Base-by-base conservation (phyloP, 345 rosid species). In the Eucalyptus cloeziana region DNA sequence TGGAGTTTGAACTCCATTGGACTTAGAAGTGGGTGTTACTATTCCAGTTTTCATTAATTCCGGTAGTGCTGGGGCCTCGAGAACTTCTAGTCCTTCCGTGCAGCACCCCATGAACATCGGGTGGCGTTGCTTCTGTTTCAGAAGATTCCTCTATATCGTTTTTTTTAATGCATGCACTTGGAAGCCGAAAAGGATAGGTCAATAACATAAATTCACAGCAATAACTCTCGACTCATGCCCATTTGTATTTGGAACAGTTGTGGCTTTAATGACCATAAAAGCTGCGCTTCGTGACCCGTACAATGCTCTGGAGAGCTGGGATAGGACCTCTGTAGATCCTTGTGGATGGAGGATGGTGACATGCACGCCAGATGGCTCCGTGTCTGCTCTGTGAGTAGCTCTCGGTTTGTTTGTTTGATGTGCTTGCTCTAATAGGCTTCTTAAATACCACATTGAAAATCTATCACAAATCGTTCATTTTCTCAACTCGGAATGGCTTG, bases 311-410 rank as follows among this genome's bases (percentile, higher is more conserved):
- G 99, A 95, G 86, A 95, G 95, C 89, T 97, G 99, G 99, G 99
- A 97, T 92, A 94, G 91, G 86, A 96, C 93, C 91, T 96, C 99
- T 88, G 99, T 97, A 47, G 99, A 96, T 95, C 99, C 99, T 86
- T 97, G 99, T 93, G 96, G 99, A 92, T 97, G 99, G 99, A 95
- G 97, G 92, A 96, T 97, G 99, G 93, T 97, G 87, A 94, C 97
- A 89, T 97, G 99, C 91, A 89, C 97, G 21, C 3, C 90, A 58
- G 98, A 96, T 90, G 98, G 97, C 87, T 96, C 90, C 94, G 99
- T 97, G 91, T 95, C 98, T 91, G 87, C 92, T 87, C 90, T 97
- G 99, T 97, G 92, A 97, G 98, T 94, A 86, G n/a, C 87, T 86
- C 87, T 87, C 37, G 58, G 25, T 43, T 54, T 45, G 50, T 31